These are phyloP conservation scores for Fusarium redolens DNA, from an alignment of 2,329 filamentous ascomycete genomes.

Conservation along the genomic window DNA sequence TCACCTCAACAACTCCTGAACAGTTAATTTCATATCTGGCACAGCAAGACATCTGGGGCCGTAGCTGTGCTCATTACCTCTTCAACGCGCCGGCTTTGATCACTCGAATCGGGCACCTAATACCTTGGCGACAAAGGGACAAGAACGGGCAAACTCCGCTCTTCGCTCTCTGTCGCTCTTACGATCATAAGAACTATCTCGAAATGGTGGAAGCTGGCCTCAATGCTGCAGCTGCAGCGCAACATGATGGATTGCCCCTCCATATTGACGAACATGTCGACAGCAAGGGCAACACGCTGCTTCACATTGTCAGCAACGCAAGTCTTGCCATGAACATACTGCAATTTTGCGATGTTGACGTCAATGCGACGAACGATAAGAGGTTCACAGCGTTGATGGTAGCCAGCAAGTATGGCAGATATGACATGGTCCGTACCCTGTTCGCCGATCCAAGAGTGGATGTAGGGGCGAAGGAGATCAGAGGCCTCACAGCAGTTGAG, in stretches of 20 bases:
- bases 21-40: conserved; percentile 76
- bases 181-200: conserved; percentile 89
- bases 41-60: conserved; percentile 83
- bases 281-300: conserved; percentile 88
- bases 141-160: conserved; percentile 98
- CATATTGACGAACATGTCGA: conserved; percentile 95
- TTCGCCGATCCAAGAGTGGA: conserved; percentile 92
- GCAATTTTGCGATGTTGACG: conserved; percentile 89
- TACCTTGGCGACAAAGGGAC: conserved; percentile 92
- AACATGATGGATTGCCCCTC: conserved; percentile 82
- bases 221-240: conserved; percentile 76
- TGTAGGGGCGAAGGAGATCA: conserved; percentile 81
- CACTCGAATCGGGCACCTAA: conserved; percentile 75
- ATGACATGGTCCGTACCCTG: conserved; percentile 89
- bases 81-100: conserved; percentile 92
- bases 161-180: conserved; percentile 93
- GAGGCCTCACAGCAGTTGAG: conserved; percentile 93
- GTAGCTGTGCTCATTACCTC: conserved; percentile 93
- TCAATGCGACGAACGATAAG: conserved; percentile 95
- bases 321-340: conserved; percentile 80
- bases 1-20: conserved; percentile 64
- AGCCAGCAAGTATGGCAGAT: conserved; percentile 95
- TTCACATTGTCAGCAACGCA: conserved; percentile 95
- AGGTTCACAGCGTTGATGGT: conserved; percentile 97
- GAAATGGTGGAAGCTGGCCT: conserved; percentile 89